Percentiles rank a stretch among this genome's conserved stretches.
phyloP scores from a whole-genome alignment of 805 yeast species.

The Kuraishia cidri region DNA sequence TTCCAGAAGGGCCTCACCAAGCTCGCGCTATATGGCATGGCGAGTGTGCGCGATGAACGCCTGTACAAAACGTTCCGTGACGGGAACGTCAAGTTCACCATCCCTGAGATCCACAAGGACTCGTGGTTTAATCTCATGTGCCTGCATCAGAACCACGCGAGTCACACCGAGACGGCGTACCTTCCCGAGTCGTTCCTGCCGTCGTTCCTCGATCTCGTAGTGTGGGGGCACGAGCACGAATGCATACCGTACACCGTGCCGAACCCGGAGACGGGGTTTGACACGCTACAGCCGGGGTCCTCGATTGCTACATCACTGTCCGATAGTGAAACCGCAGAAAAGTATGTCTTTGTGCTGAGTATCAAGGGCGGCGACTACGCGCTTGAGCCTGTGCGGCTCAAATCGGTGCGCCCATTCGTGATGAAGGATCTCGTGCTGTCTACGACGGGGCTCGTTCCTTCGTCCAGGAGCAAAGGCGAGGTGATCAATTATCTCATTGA shows the following conservation, averaged over 20 bases:
- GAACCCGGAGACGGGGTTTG: slow-evolving; percentile 56
- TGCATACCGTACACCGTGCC: slow-evolving; percentile 64
- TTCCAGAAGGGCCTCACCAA: slow-evolving; percentile 78
- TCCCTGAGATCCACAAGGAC: slow-evolving; percentile 49
- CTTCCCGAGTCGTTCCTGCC: slow-evolving; percentile 85
- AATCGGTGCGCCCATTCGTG: slow-evolving; percentile 74
- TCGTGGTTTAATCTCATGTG: slow-evolving; percentile 82
- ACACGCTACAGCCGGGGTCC: slow-evolving; percentile 87
- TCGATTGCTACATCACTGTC: slow-evolving; percentile 86
- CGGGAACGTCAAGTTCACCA: slow-evolving; percentile 68
- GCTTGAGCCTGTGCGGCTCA: slow-evolving; percentile 52
- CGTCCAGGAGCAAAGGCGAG: slow-evolving; percentile 48
- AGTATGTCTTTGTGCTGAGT: slow-evolving; percentile 65
- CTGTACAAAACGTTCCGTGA: slow-evolving; percentile 74
- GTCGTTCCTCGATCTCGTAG: slow-evolving; percentile 65
- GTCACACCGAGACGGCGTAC: slow-evolving; percentile 72
- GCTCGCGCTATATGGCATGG: slow-evolving; percentile 82
- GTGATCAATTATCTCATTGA: slow-evolving; percentile 50
- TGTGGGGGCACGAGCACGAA: slow-evolving; percentile 99
- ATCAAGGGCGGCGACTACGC: slow-evolving; percentile 49
- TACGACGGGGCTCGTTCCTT: slow-evolving; percentile 48
- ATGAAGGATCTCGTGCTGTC: slow-evolving; percentile 57
- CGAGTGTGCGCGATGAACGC: slow-evolving; percentile 85
- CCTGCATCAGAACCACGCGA: slow-evolving; percentile 86
- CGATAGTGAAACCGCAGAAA: slow-evolving; percentile 74